Conservation (phyloP, 208 protist genomes). For the Trypanosoma theileri region DNA sequence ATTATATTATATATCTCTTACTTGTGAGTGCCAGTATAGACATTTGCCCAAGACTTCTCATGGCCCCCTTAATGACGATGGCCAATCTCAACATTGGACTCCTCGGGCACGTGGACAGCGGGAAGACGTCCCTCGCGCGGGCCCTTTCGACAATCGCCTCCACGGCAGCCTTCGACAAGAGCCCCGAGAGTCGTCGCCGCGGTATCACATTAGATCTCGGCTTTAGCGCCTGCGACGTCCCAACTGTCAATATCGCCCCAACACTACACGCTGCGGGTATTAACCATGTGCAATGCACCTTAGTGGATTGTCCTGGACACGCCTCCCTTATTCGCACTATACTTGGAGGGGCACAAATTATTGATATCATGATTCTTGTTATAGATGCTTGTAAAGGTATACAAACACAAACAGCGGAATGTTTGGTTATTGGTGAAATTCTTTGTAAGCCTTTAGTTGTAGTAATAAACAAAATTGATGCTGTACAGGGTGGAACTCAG, state of each 20-base stretch:
- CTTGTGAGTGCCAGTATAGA: no score
- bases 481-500: constrained; percentile 42
- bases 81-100: constrained; percentile 96
- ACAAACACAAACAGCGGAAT: constrained; percentile 98
- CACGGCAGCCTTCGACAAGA: constrained; percentile 97
- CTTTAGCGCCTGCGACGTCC: constrained; percentile 90
- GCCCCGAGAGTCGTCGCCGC: constrained; percentile 94
- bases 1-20: neutral
- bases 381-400: constrained; percentile 97
- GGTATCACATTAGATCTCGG: constrained; percentile 98
- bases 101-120: constrained; percentile 97
- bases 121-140: constrained; percentile 95
- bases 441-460: constrained; percentile 88
- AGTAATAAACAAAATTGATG: constrained; percentile 97
- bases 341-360: constrained; percentile 98
- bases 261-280: constrained; percentile 31
- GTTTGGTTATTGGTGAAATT: constrained; percentile 82
- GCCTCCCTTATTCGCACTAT: constrained; percentile 98
- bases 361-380: constrained; percentile 98
- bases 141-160: constrained; percentile 92
- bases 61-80: neutral
- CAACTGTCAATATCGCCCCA: constrained; percentile 7
- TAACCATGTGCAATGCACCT: constrained; percentile 81
- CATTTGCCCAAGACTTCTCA: no score
- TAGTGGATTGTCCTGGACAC: constrained; percentile 99